Evolutionary conservation across 2,329 filamentous ascomycete genomes (phyloP), one percentile per base, ranked within the genome.

Genomic region (Aureobasidium sp.): DNA sequence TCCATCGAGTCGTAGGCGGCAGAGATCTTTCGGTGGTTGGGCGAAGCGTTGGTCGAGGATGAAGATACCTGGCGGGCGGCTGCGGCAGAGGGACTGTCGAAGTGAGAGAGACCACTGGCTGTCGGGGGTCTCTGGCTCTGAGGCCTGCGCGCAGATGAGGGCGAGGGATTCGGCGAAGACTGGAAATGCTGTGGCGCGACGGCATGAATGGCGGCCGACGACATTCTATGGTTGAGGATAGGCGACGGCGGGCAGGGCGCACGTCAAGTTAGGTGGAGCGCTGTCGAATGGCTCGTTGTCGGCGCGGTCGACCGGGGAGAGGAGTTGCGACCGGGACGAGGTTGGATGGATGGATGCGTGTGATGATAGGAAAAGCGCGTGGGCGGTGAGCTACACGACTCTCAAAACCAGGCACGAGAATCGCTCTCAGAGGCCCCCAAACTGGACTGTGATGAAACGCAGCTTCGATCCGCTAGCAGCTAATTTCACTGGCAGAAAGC

Each of bases 21-120:
- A 48, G 54, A 58, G 54, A 58, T 58, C 42, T 58, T 58, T 21
- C 42, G 54, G 27, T 58, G 41, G 42, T 44, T 58, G 42, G 54
- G 54, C 54, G 54, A 58, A n/a, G 42, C 54, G 16, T 58, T 34
- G 30, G 50, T n/a, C 14, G 59, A 54, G 13, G 59, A 61, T 21
- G 47, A 45, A 5, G 37, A 44, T 10, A 36, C 59, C 13, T 48
- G 37, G 27, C 37, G 59, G 69, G 66, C 66, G 29, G 55, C 44
- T 59, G 41, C 14, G 44, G 55, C 32, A 41, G 44, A 49, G 10
- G 57, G 70, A 67, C 66, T 65, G 75, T 72, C 71, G 64, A 69
- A 76, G 72, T 59, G 75, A 71, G 69, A 69, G 63, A 72, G 72
- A 68, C 74, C 75, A 74, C 78, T 75, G 62, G 71, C 74, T 9